phyloP scores from a whole-genome alignment of 2,329 filamentous ascomycete species.

The Fusarium foetens region DNA sequence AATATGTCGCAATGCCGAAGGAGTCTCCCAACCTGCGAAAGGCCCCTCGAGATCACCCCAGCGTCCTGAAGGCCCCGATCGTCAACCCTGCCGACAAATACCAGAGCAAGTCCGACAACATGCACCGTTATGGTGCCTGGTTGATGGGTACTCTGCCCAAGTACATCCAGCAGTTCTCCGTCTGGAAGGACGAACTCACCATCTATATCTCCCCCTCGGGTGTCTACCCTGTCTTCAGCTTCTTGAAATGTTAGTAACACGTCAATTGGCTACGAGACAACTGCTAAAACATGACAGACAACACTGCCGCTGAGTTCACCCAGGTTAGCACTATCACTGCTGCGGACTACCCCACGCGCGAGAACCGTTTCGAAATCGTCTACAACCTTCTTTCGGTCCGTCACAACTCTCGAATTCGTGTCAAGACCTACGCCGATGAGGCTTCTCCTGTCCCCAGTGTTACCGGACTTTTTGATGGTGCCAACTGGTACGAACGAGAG shows the following conservation, averaged over 20 bases:
- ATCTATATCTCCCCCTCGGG: constrained; percentile 91
- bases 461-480: constrained; percentile 87
- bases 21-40: constrained; percentile 74
- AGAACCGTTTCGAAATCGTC: constrained; percentile 96
- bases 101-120: constrained; percentile 82
- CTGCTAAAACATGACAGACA: constrained; percentile 64
- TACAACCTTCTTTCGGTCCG: constrained; percentile 97
- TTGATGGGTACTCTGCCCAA: constrained; percentile 96
- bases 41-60: constrained; percentile 66
- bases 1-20: constrained; percentile 66
- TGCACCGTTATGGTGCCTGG: constrained; percentile 97
- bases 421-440: constrained; percentile 99
- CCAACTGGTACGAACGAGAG: constrained; percentile 99
- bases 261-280: neutral
- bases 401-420: constrained; percentile 94
- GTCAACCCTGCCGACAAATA: constrained; percentile 96
- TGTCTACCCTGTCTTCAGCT: constrained; percentile 90
- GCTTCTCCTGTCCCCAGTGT: constrained; percentile 91
- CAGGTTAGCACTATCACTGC: constrained; percentile 92
- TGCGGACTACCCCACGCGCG: constrained; percentile 94
- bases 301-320: constrained; percentile 97
- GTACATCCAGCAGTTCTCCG: constrained; percentile 98
- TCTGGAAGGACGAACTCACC: constrained; percentile 99
- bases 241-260: constrained; percentile 77
- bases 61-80: constrained; percentile 78